Conservation (phyloP, 148 eudicot species). For the Hydrangea macrophylla region DNA sequence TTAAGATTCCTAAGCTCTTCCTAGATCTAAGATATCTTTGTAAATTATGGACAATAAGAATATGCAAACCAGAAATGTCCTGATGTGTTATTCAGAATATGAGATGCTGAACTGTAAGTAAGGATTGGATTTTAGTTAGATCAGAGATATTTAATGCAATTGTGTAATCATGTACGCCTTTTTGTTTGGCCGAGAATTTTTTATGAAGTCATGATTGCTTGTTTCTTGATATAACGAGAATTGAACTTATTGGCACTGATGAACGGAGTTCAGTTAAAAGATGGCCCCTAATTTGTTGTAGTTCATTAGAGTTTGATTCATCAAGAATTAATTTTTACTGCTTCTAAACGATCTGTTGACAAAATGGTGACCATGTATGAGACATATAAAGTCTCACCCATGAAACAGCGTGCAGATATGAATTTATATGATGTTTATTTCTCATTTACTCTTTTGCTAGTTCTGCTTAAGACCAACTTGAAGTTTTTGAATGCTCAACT, state of each 20-base stretch:
- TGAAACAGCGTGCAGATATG: neutral
- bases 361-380: neutral
- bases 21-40: conserved; percentile 11
- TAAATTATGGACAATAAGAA: conserved; percentile 20
- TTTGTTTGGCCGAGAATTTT: neutral
- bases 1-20: conserved; percentile 10
- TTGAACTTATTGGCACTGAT: neutral
- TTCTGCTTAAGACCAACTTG: too few relatives aligned
- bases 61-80: conserved; percentile 4
- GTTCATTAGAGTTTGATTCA: neutral
- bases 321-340: neutral
- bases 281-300: neutral
- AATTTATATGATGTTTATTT: neutral
- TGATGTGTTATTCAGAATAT: conserved; percentile 22
- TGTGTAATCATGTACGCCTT: neutral
- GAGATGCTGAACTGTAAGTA: conserved; percentile 22
- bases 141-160: neutral
- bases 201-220: neutral
- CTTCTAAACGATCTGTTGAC: neutral
- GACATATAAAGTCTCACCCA: neutral
- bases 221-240: too few relatives aligned
- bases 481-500: too few relatives aligned
- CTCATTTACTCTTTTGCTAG: neutral
- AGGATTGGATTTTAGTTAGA: conserved; percentile 15
- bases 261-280: neutral